Evolutionary conservation across 2,329 filamentous ascomycete genomes (phyloP).

Genomic region (Aurifilum marmelostoma): DNA sequence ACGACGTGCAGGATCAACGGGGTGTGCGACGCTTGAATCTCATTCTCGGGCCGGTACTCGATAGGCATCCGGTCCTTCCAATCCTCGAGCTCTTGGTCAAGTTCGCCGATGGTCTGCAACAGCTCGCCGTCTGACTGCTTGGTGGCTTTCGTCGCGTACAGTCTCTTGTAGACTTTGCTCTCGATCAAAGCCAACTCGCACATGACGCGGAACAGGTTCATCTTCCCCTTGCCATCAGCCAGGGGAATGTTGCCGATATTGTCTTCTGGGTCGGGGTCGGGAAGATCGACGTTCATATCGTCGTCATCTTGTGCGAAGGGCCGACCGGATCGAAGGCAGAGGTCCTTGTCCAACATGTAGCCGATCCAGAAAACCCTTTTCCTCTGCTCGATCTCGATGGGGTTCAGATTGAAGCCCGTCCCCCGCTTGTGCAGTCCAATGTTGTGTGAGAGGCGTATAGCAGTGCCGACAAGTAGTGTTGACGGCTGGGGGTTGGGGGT

Average conservation of each 20-base stretch:
- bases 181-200: conserved; percentile 91
- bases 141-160: conserved; percentile 91
- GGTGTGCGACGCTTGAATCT: conserved; percentile 90
- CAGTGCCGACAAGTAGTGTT: conserved; percentile 87
- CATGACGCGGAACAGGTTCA: conserved; percentile 93
- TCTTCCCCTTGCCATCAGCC: conserved; percentile 84
- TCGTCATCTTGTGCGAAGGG: conserved; percentile 67
- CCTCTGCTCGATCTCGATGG: conserved; percentile 89
- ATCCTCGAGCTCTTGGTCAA: conserved; percentile 85
- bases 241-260: conserved; percentile 94
- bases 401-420: conserved; percentile 89
- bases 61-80: conserved; percentile 97
- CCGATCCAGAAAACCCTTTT: conserved; percentile 69
- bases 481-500: conserved; percentile 96
- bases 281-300: conserved; percentile 93
- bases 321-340: conserved; percentile 61
- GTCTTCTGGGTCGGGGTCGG: conserved; percentile 86
- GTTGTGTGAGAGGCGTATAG: conserved; percentile 87
- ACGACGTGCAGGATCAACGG: conserved; percentile 94
- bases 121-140: conserved; percentile 92
- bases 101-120: conserved; percentile 91
- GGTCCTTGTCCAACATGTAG: conserved; percentile 67
- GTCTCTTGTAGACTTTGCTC: conserved; percentile 87
- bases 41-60: conserved; percentile 95
- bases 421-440: conserved; percentile 95